phyloP scores from a whole-genome alignment of 23 red algal species.

The Gracilariopsis chorda region DNA sequence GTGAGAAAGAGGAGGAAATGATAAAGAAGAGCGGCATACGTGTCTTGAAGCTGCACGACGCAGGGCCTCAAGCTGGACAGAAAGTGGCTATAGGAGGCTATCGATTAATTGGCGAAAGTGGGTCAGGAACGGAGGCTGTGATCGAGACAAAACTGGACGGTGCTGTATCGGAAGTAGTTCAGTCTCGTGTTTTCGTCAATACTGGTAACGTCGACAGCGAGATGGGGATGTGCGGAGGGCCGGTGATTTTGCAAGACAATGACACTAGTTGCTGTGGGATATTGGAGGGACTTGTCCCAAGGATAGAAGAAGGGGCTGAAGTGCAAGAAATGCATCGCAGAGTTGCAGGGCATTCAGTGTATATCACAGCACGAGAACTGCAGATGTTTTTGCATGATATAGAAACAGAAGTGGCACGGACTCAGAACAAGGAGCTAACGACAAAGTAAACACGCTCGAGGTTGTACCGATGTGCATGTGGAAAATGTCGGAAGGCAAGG shows the following conservation, averaged over 20 bases:
- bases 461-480: too few species aligned
- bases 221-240: constrained; percentile 82
- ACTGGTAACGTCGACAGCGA: constrained; percentile 44
- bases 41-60: constrained; percentile 4
- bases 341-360: constrained; percentile 36
- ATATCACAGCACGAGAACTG: constrained; percentile 39
- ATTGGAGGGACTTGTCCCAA: constrained; percentile 67
- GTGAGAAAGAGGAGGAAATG: background rate
- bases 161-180: constrained; percentile 18
- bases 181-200: constrained; percentile 39
- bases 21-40: background rate
- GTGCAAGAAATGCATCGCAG: constrained; percentile 20
- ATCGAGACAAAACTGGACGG: constrained; percentile 12
- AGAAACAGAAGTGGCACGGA: constrained; percentile 25
- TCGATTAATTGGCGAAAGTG: constrained; percentile 63
- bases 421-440: background rate
- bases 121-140: constrained; percentile 42
- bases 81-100: background rate
- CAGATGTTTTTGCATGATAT: constrained; percentile 61
- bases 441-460: constrained; percentile 8
- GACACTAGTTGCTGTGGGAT: constrained; percentile 20
- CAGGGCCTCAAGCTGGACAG: background rate
- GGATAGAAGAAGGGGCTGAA: constrained; percentile 4
- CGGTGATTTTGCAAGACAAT: constrained; percentile 25
- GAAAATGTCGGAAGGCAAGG: too few species aligned